Conservation (phyloP, 345 rosid species). For the Abelmoschus esculentus region DNA sequence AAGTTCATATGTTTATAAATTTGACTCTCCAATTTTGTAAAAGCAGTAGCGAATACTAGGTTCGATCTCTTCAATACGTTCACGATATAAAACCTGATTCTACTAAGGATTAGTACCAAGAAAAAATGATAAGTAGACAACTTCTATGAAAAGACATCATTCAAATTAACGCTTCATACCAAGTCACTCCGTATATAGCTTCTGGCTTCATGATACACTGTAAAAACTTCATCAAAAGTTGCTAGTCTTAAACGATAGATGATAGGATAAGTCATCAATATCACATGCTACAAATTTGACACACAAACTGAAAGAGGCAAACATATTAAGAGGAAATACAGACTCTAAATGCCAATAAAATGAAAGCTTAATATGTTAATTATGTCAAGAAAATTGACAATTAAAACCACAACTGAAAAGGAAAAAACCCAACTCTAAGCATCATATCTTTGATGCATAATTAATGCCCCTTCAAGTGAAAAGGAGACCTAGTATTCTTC, state of each 20-base stretch:
- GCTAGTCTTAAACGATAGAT: background rate
- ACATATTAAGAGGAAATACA: background rate
- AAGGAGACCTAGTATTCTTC: slow-evolving; percentile 7
- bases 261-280: background rate
- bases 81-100: slow-evolving; percentile 91
- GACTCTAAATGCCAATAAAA: background rate
- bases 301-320: background rate
- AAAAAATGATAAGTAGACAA: no score
- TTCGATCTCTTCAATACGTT: slow-evolving; percentile 95
- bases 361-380: background rate
- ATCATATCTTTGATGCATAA: background rate
- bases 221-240: no score
- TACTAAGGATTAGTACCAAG: no score
- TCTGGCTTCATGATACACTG: no score
- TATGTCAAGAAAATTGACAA: background rate
- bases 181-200: no score
- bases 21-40: slow-evolving; percentile 89
- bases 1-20: slow-evolving; percentile 81
- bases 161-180: no score
- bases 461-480: background rate
- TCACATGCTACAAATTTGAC: background rate
- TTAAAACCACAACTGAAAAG: background rate
- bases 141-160: no score
- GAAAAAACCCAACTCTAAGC: background rate
- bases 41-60: slow-evolving; percentile 88